Evolutionary conservation across 768 basidiomycete genomes (phyloP).

Genomic region (Plicaturopsis crispa): DNA sequence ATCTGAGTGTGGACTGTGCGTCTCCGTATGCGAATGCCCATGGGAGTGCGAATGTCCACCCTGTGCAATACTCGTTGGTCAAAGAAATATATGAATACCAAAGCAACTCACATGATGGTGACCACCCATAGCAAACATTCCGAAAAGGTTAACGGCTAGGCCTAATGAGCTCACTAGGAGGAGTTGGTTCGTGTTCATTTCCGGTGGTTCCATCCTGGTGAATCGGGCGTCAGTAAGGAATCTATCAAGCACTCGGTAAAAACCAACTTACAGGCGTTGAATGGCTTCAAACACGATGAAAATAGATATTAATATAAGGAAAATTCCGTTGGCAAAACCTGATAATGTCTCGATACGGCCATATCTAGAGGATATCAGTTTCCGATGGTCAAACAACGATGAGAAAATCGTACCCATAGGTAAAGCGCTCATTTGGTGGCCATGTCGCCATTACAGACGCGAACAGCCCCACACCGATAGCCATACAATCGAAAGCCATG

Average conservation of each 20-base stretch:
- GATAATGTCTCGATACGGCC: slow-evolving; percentile 95
- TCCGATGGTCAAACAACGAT: not conserved
- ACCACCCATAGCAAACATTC: slow-evolving; percentile 98
- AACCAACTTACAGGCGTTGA: slow-evolving; percentile 68
- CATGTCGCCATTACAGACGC: slow-evolving; percentile 98
- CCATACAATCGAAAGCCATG: slow-evolving; percentile 99
- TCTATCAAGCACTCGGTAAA: not conserved
- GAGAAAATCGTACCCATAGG: slow-evolving; percentile 68
- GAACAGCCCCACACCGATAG: slow-evolving; percentile 89
- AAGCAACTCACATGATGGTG: slow-evolving; percentile 53
- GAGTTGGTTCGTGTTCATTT: slow-evolving; percentile 95
- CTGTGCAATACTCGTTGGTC: slow-evolving; percentile 16
- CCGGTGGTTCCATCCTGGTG: slow-evolving; percentile 81
- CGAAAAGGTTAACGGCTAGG: slow-evolving; percentile 90
- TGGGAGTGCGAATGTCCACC: slow-evolving; percentile 56
- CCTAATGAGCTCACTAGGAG: slow-evolving; percentile 85
- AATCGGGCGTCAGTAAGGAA: not conserved
- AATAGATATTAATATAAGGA: slow-evolving; percentile 87
- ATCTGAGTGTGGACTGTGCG: slow-evolving; percentile 21
- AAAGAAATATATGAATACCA: slow-evolving; percentile 5
- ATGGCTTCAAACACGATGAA: slow-evolving; percentile 99
- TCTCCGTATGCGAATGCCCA: slow-evolving; percentile 28
- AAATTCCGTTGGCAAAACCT: slow-evolving; percentile 96
- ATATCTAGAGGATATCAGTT: slow-evolving; percentile 44
- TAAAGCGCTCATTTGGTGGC: slow-evolving; percentile 91